Evolutionary conservation across 352 stramenopile species (phyloP).

Genomic region (Phytophthora kernoviae): DNA sequence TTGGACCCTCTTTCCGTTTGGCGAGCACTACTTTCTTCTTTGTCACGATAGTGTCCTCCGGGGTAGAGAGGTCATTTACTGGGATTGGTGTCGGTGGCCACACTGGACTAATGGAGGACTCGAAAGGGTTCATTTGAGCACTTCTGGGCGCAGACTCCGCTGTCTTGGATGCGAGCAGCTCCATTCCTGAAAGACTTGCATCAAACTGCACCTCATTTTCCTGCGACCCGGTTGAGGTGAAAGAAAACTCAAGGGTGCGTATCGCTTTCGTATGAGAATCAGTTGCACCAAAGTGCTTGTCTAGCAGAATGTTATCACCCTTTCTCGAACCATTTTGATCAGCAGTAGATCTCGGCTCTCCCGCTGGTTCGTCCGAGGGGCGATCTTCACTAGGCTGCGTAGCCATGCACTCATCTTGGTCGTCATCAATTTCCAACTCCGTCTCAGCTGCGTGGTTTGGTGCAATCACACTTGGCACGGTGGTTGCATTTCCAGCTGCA

Average conservation of each 20-base stretch:
- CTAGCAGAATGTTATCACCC: slow-evolving; percentile 21
- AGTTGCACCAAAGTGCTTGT: slow-evolving; percentile 5
- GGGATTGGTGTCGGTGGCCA: slow-evolving; percentile 22
- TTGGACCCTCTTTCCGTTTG: slow-evolving; percentile 22
- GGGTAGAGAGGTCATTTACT: slow-evolving; percentile 3
- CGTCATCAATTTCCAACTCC: slow-evolving; percentile 21
- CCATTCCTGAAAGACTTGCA: slow-evolving; percentile 43
- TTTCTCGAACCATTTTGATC: slow-evolving; percentile 35
- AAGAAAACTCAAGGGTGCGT: slow-evolving; percentile 70
- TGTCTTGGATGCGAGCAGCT: slow-evolving; percentile 33
- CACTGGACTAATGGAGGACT: slow-evolving; percentile 33
- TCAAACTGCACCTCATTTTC: slow-evolving; percentile 48
- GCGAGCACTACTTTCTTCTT: neutral
- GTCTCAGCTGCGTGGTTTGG: neutral
- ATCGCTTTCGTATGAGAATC: slow-evolving; percentile 55
- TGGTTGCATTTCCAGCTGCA: neutral
- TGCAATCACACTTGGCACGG: neutral
- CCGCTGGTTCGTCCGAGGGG: slow-evolving; percentile 11
- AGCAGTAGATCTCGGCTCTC: slow-evolving; percentile 11
- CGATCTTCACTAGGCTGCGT: slow-evolving; percentile 46
- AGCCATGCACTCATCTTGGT: slow-evolving; percentile 47
- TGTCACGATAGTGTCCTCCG: slow-evolving; percentile 2
- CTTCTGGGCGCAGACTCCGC: slow-evolving; percentile 17
- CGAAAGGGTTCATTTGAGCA: slow-evolving; percentile 20
- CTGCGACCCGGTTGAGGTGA: slow-evolving; percentile 62